Percentiles rank a stretch among this genome's conserved stretches.
Evolutionary conservation across 495 filamentous ascomycete species (phyloP).

Genomic region (Cudoniella acicularis): DNA sequence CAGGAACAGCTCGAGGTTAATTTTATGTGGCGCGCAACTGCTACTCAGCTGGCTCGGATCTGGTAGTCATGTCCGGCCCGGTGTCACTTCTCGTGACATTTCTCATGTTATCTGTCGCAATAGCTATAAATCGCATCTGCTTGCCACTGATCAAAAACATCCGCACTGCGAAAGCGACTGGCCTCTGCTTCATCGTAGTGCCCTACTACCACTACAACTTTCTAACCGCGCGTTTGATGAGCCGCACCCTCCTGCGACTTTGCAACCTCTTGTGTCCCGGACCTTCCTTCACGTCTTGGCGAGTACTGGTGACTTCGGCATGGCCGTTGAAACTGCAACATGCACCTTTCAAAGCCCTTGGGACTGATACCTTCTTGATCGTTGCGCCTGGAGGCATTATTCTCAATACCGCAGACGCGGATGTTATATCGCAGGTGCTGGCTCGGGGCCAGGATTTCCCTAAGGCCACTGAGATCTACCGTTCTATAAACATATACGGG

Average conservation of each 20-base stretch:
- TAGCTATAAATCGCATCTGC: neutral
- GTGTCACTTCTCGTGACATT: conserved; percentile 24
- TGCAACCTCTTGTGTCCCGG: neutral
- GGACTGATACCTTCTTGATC: neutral
- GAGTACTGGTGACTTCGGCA: neutral
- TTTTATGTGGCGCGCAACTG: neutral
- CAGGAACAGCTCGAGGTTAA: neutral
- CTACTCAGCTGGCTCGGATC: neutral
- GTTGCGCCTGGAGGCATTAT: conserved; percentile 1
- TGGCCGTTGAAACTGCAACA: neutral
- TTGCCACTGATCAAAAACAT: conserved; percentile 2
- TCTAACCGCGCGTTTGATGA: neutral
- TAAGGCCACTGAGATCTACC: conserved; percentile 56
- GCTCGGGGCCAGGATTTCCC: conserved; percentile 60
- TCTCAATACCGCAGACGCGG: conserved; percentile 50
- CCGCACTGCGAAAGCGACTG: neutral
- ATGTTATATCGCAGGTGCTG: conserved; percentile 55
- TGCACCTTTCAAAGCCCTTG: neutral
- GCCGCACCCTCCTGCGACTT: conserved; percentile 1
- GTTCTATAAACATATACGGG: conserved; percentile 54
- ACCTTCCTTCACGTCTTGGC: neutral
- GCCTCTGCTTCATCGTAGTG: neutral
- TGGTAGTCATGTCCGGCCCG: conserved; percentile 11
- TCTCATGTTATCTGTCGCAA: conserved; percentile 15
- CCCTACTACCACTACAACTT: neutral